Evolutionary conservation across 441 rosid genomes (phyloP).

Genomic region (Oxalis stricta): DNA sequence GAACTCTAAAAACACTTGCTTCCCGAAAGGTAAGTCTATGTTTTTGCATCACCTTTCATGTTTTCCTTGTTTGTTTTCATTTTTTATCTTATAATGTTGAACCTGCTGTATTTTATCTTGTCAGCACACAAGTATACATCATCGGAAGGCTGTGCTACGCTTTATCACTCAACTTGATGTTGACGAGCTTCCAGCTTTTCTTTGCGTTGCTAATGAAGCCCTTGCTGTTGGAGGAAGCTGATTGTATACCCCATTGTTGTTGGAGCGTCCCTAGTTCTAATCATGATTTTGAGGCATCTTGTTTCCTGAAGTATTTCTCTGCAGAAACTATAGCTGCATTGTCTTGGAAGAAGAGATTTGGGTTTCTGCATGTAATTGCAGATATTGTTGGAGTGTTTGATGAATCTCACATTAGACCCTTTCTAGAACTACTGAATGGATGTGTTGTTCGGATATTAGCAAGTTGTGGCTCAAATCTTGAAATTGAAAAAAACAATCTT

Average conservation of each 20-base stretch:
- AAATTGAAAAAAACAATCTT: conserved; percentile 26
- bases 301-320: conserved; percentile 44
- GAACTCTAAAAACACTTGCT: conserved; percentile 68
- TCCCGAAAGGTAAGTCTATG: conserved; percentile 69
- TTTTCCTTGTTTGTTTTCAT: background rate
- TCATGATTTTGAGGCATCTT: conserved; percentile 30
- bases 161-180: conserved; percentile 70
- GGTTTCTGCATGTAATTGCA: conserved; percentile 81
- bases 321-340: conserved; percentile 40
- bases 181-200: conserved; percentile 64
- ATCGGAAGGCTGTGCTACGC: conserved; percentile 75
- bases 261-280: conserved; percentile 29
- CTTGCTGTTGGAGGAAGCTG: conserved; percentile 37
- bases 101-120: conserved; percentile 7
- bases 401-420: conserved; percentile 58
- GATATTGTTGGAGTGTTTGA: conserved; percentile 73
- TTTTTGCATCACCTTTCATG: no score
- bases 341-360: conserved; percentile 68
- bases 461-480: conserved; percentile 38
- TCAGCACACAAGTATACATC: conserved; percentile 70
- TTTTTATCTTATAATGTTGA: background rate
- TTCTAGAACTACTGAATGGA: conserved; percentile 73
- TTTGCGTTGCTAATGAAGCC: conserved; percentile 74
- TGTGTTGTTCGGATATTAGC: conserved; percentile 64
- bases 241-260: conserved; percentile 23